Conservation (phyloP, 2,329 filamentous ascomycete species). For the Aspergillus flavus region DNA sequence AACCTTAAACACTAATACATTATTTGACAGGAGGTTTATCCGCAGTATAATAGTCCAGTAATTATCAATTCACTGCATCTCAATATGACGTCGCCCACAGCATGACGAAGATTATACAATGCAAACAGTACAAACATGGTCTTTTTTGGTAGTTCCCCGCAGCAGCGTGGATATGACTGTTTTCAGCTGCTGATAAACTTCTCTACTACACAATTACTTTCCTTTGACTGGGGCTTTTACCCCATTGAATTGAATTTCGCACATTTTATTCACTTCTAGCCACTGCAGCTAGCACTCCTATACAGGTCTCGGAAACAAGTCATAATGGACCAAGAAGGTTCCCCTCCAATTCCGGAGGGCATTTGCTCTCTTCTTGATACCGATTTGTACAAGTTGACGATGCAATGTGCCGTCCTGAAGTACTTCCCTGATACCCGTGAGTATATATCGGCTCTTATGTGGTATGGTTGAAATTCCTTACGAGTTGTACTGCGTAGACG, state of each 20-base stretch:
- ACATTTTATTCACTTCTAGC: neutral
- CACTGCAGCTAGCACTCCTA: neutral
- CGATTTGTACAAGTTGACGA: conserved; percentile 93
- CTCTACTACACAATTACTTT: neutral
- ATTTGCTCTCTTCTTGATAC: conserved; percentile 83
- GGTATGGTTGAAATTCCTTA: conserved; percentile 9
- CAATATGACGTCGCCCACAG: conserved; percentile 5
- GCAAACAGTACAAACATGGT: conserved; percentile 26
- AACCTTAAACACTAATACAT: neutral
- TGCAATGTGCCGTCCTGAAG: conserved; percentile 96
- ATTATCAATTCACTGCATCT: neutral
- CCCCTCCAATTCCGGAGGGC: conserved; percentile 59
- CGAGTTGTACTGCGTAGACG: conserved; percentile 48
- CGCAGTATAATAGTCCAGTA: neutral
- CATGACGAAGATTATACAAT: neutral
- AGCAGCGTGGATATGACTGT: neutral
- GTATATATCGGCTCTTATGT: conserved; percentile 16
- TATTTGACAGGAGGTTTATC: neutral
- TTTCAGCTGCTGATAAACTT: conserved; percentile 7
- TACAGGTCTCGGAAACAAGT: neutral
- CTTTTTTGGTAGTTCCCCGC: conserved; percentile 11
- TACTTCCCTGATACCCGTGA: conserved; percentile 73
- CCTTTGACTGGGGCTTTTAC: neutral
- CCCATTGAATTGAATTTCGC: neutral
- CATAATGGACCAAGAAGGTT: conserved; percentile 31